Percentiles rank a stretch among this genome's conserved stretches.
Evolutionary conservation across 2,329 filamentous ascomycete species (phyloP).

Genomic region (Clarireedia paspali): DNA sequence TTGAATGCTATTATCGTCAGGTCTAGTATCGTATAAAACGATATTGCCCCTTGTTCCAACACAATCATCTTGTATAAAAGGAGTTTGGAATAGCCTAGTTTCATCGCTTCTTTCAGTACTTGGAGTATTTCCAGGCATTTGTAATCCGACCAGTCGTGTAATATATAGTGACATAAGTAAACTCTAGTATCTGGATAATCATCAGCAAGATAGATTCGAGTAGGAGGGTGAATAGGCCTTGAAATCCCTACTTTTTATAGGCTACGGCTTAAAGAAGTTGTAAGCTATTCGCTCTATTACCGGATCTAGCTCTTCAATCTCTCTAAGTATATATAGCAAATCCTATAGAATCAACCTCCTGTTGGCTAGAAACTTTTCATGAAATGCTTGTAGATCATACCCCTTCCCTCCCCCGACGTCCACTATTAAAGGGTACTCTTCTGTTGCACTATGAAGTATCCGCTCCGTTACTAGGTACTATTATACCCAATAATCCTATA

Average conservation of each 20-base stretch:
- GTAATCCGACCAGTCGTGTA: not conserved
- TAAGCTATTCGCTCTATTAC: constrained; percentile 26
- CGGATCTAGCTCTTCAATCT: constrained; percentile 19
- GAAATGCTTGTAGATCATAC: constrained; percentile 23
- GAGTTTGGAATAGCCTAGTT: not conserved
- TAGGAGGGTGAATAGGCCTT: too few species aligned
- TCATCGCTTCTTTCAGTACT: not conserved
- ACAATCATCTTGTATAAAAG: not conserved
- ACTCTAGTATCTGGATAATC: not conserved
- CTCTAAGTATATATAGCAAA: constrained; percentile 18
- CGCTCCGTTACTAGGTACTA: not conserved
- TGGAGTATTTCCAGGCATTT: not conserved
- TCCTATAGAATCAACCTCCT: constrained; percentile 31
- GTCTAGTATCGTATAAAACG: not conserved
- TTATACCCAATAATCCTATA: not conserved
- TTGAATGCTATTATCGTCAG: not conserved
- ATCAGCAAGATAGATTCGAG: not conserved
- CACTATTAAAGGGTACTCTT: constrained; percentile 26
- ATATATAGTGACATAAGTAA: not conserved
- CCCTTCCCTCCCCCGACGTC: constrained; percentile 35
- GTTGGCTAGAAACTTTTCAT: not conserved
- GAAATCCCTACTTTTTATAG: constrained; percentile 16
- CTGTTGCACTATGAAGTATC: not conserved
- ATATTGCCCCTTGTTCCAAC: not conserved
- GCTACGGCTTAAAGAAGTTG: constrained; percentile 27